Conservation (phyloP, 2,329 filamentous ascomycete species). For the Cordyceps farinosa region DNA sequence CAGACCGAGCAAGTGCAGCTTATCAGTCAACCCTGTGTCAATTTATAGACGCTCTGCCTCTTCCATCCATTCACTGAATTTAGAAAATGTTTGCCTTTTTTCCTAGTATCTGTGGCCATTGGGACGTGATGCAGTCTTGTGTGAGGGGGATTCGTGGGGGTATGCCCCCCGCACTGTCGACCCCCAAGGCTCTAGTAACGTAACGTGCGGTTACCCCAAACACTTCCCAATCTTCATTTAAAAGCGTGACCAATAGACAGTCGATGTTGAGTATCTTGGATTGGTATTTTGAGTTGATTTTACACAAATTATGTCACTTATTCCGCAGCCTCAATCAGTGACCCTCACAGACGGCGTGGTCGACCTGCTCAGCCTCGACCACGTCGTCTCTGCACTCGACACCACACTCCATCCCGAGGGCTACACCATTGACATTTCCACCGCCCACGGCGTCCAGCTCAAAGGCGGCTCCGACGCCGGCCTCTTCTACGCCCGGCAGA, state of each 20-base stretch:
- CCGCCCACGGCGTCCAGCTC: not conserved
- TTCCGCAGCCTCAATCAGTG: conserved; percentile 7
- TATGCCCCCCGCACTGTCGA: too few relatives aligned
- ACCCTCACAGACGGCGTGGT: conserved; percentile 25
- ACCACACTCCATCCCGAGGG: conserved; percentile 2
- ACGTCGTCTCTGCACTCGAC: not conserved
- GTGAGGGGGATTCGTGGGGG: too few relatives aligned
- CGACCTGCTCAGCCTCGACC: conserved; percentile 22
- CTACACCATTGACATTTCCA: conserved; percentile 5
- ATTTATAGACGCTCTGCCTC: too few relatives aligned
- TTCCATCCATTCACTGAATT: too few relatives aligned
- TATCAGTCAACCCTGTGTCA: too few relatives aligned
- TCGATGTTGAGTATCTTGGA: not conserved
- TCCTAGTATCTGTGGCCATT: too few relatives aligned
- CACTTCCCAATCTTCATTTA: too few relatives aligned
- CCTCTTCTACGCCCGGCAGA: conserved; percentile 21
- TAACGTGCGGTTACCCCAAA: not conserved
- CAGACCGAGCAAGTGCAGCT: too few relatives aligned
- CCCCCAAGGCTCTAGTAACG: not conserved
- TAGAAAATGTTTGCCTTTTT: too few relatives aligned
- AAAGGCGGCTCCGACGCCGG: conserved; percentile 6
- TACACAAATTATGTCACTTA: conserved; percentile 28
- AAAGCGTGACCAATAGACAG: too few relatives aligned
- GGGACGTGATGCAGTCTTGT: too few relatives aligned
- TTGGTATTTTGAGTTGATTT: not conserved